Base-by-base conservation (phyloP, 1,284 basidiomycete species). In the Schizophyllum amplum region DNA sequence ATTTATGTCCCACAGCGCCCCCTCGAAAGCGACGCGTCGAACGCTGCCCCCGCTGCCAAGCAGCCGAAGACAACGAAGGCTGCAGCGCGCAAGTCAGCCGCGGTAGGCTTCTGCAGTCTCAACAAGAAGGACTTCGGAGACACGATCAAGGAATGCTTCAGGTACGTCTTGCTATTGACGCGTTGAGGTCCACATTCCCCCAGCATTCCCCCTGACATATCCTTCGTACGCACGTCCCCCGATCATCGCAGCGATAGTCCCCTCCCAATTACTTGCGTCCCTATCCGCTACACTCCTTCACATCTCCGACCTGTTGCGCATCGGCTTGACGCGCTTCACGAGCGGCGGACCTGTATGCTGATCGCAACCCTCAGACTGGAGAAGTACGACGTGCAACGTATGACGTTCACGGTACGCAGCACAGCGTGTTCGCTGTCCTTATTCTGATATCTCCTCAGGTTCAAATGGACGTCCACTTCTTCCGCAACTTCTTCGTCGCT, bases 41-140 rank as follows among this genome's bases (percentile, higher is more conserved):
- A 42, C 33, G 33, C 33, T 9, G 33, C 7, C 3, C 33, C 33
- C 33, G 27, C 51, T 13, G 53, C 55, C 2, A 61, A 59, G n/a
- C 58, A 58, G 33, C 50, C 57, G 5, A 57, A 56, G 53, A 22
- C 55, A 4, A 53, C 15, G 17, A 53, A 53, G 25, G 20, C 52
- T 13, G 25, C 25, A 20, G 52, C 52, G 52, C 42, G 25, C n/a
- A 58, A 57, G 15, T 52, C 53, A 46, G 1, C 56, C n/a, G 21
- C 50, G 4, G 47, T 55, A 1, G 57, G 60, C 17, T n/a, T 25
- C 6, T 64, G 59, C 33, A 61, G 59, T 13, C 60, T 64, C 27
- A 62, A 48, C 56, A 64, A 61, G 60, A 64, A 62, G 22, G 61
- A 64, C 7, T 64, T 64, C 25, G 61, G 62, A 22, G 61, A 64